phyloP scores from a whole-genome alignment of 2,329 filamentous ascomycete species.

The Coleophoma eucalyptorum region DNA sequence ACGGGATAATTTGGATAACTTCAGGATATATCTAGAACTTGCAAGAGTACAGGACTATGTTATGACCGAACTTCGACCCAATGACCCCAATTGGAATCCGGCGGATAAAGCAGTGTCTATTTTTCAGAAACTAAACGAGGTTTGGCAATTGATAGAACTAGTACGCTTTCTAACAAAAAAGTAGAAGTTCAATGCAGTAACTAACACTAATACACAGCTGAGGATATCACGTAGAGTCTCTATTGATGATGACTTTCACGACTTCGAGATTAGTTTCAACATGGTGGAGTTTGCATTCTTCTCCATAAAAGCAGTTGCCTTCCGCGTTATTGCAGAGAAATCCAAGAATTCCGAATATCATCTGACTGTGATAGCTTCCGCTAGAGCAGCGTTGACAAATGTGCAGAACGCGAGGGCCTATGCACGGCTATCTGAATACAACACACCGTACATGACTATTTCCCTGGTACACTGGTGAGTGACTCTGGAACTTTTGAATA shows the following conservation, averaged over 20 bases:
- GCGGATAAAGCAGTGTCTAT: not conserved
- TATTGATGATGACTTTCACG: no score
- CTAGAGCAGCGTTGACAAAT: conserved; percentile 1
- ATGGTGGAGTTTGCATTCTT: conserved; percentile 10
- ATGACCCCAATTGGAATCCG: not conserved
- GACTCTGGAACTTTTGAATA: no score
- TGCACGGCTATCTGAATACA: conserved; percentile 3
- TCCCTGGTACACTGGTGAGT: conserved; percentile 6
- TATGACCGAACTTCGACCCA: conserved; percentile 1
- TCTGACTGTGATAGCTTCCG: conserved; percentile 1
- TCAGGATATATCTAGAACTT: conserved; percentile 7
- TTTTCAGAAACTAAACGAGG: conserved; percentile 2
- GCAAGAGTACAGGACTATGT: conserved; percentile 3
- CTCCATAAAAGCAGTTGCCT: conserved; percentile 7
- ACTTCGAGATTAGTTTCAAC: conserved; percentile 4
- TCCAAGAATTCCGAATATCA: conserved; percentile 1
- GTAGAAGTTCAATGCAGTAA: no score
- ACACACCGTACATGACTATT: conserved; percentile 7
- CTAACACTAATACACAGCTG: no score
- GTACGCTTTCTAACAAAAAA: not conserved
- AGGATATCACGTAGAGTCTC: no score
- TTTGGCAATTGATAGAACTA: conserved; percentile 4
- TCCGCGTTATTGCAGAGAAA: conserved; percentile 3
- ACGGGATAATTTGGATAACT: conserved; percentile 3
- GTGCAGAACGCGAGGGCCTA: conserved; percentile 4